Evolutionary conservation across 225 moss, liverwort and hornwort species (phyloP), one percentile per base, ranked within the genome.

Genomic region (Pleurozium schreberi): DNA sequence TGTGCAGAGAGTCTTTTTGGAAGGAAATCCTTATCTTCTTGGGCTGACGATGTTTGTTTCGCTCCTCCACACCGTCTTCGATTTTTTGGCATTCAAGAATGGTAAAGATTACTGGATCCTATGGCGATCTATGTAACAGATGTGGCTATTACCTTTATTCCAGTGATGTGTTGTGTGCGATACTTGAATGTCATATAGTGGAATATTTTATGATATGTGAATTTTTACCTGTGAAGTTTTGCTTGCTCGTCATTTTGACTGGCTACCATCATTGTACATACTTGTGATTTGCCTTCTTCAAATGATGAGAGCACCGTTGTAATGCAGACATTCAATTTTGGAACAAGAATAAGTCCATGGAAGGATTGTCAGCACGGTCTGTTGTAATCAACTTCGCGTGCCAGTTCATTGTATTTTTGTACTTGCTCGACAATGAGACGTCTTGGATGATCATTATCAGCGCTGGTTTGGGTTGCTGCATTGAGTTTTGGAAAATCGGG

Each of bases 341-440:
- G 98, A 98, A 98, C 92, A 98, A 97, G 93, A 98, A 98, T 92
- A 98, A 98, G 93, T 98, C 98, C 28, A 98, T 97, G 98, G 97
- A 98, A 93, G 98, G 98, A 73, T 90, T 98, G 90, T 98, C 97
- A 90, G 98, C 98, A 85, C 96, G 97, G 59, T 97, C 97, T 86
- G 98, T 98, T 76, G 95, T 98, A 38, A 93, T 96, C 93, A 98
- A 94, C 92, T 98, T 97, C 59, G 76, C 88, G 65, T 98, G 96
- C 90, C 98, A 97, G 91, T 85, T 98, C 28, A 89, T 98, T 85
- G 97, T 98, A 53, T 98, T 98, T 90, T 91, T 98, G 74, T 98
- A 98, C 91, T 91, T 98, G 89, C 90, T 98, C 90, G 98, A 97
- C 92, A 98, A 98, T 92, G 98, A 98, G 62, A 98, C 97, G 73